Base-by-base conservation (phyloP, 768 basidiomycete species). In the Gautieria morchelliformis region DNA sequence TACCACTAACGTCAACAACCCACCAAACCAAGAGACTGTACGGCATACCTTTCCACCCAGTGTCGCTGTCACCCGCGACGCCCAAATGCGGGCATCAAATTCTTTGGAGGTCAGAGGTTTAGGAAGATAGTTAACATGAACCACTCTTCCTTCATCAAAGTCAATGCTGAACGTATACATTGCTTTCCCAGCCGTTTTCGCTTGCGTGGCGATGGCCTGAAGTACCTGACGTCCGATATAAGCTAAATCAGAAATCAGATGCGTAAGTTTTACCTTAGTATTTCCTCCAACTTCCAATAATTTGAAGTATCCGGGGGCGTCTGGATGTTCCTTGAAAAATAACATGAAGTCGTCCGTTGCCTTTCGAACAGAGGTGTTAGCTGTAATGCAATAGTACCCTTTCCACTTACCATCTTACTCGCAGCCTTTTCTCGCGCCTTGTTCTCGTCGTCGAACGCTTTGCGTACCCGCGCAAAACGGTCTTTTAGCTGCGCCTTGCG, bases 131-230 rank as follows among this genome's bases (percentile, higher is more conserved):
- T 97, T 98, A 58, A 85, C 84, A 67, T 98, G 94, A 12, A 85
- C 84, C 60, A 98, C 83, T 68, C 87, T 95, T 58, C 77, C 78
- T 44, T 75, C 77, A 55, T 82, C 80, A 1, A 64, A 56, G 63
- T 96, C 91, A 17, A 81, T 73, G 64, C 86, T 91, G 75, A 98
- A 88, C 15, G 97, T 81, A 70, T 97, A 98, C 19, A 89, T 78
- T 4, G 89, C 81, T 71, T 94, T 98, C 37, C 74, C 75, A 2
- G 93, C 76, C 64, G 87, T 85, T 72, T 84, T 91, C n/a, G 82
- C 88, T 64, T 88, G 84, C 17, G 80, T 71, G 20, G 85, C 75
- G n/a, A 91, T 74, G 45, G 76, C 79, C 69, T 89, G 87, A 47
- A 94, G 74, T 52, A 87, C 81, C 89, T 89, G 55, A 42, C 52